Base-by-base conservation (phyloP, 2,329 filamentous ascomycete species). In the Neonectria coccinea region DNA sequence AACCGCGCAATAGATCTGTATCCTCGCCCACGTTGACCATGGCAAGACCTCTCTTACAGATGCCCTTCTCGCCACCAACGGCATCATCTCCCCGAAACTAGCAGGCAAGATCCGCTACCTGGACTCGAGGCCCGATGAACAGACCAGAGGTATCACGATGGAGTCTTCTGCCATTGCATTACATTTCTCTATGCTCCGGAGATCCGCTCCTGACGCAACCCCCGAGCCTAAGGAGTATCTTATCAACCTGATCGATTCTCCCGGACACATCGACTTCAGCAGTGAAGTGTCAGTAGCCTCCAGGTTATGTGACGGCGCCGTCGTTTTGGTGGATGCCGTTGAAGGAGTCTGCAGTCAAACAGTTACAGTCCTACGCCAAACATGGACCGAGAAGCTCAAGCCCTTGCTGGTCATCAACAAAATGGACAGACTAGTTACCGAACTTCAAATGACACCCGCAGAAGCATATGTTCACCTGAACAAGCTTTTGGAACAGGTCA, bases 301-400 rank as follows among this genome's bases (percentile, higher is more conserved):
- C 10, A 87, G 96, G 59, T 83, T 99, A 18, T 98, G 96, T 73
- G 96, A 99, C 78, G 96, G 96, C 41, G 96, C 96, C 7, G 89
- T 98, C 10, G 93, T 99, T 11, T 83, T 99, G 31, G 94, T 99
- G 20, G 96, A 99, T 79, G 96, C 95, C 5, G 96, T 99, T 0
- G 96, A 99, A 78, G 96, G 96, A 55, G 96, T 99, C 4, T 99
- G 96, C 84, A 97, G 94, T 80, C 96, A 99, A 81, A 99, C 96
- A 0, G 96, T 99, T 41, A 99, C 96, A 0, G 96, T 99, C 16
- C 84, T 99, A 62, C 89, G 96, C 39, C 96, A 99, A 78, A 91
- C 94, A 51, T 99, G 95, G 94, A 91, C 91, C 36, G 96, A 99
- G 81, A 96, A 97, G 80, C 85, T 99, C 66, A 97, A 97, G 79